Base-by-base conservation (phyloP, 345 rosid genomes). In the Syzygium grande region DNA sequence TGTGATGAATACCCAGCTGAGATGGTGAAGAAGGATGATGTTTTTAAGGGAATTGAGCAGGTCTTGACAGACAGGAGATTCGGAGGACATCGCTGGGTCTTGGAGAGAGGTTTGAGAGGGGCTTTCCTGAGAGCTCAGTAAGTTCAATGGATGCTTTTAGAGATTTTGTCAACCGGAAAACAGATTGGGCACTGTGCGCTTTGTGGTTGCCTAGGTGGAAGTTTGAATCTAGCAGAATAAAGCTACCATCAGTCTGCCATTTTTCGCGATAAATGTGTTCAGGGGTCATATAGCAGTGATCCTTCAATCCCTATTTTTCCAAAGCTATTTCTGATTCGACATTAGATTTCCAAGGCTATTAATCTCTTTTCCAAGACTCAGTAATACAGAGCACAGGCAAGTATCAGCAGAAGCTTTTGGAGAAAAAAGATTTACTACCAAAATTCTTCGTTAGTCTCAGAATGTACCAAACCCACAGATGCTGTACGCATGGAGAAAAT, bases 101-200 rank as follows among this genome's bases (percentile, higher is more conserved):
- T 21, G 30, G 86, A 17, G 84, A 55, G 17, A 90, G 85, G 79
- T 89, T 92, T 25, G 85, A 77, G 54, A 59, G 43, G 52, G 92
- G 93, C 5, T 92, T 92, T 51, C 93, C 93, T 5, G 52, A 55
- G 73, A 88, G 91, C 52, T 92, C 93, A 6, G 13, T 85, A 13
- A 34, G 84, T n/a, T 84, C 92, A 1, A 22, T 92, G 52, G 90
- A 89, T 84, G 90, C 87, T 63, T 92, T 92, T 53, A 34, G 38
- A 19, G 89, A 90, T 54, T 88, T 90, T 73, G 80, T 89, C 77
- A 84, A 55, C 88, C 41, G 30, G 6, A 55, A 15, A n/a, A 79
- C 58, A 84, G 86, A 53, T 53, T 52, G 53, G 58, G 58, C 86
- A 19, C 1, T 9, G 80, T 19, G 13, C 19, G 80, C 25, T 19